These are phyloP conservation scores for Musa acuminata DNA, from an alignment of 176 grass and related monocot species.

Conservation along the genomic window DNA sequence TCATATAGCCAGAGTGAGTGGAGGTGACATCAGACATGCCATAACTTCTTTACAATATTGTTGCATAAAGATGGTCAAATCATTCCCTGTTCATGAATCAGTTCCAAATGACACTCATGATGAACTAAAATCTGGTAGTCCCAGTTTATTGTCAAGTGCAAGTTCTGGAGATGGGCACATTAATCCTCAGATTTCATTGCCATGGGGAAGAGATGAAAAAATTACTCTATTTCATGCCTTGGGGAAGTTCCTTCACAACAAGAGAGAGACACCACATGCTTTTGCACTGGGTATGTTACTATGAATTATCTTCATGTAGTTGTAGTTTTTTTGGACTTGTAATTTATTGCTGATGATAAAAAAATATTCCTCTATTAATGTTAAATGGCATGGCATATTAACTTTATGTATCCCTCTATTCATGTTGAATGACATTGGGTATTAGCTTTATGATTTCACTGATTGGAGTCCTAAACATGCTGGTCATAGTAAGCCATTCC, in stretches of 20 bases:
- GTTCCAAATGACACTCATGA: constrained; percentile 18
- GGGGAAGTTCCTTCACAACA: constrained; percentile 97
- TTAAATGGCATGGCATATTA: not conserved
- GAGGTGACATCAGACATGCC: constrained; percentile 91
- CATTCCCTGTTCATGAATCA: constrained; percentile 15
- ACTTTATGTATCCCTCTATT: no score
- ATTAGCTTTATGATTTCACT: no score
- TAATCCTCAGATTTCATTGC: constrained; percentile 30
- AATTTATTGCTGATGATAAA: not conserved
- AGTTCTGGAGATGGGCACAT: constrained; percentile 17
- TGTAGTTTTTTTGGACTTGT: not conserved
- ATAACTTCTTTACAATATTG: constrained; percentile 91
- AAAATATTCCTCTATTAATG: not conserved
- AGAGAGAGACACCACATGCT: constrained; percentile 45
- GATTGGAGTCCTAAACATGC: no score
- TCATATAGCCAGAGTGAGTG: constrained; percentile 74
- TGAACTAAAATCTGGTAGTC: constrained; percentile 18
- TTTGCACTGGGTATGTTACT: constrained; percentile 34
- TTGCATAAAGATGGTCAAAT: constrained; percentile 43
- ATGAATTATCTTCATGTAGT: constrained; percentile 8
- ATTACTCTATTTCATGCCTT: constrained; percentile 85
- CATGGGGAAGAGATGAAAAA: constrained; percentile 83
- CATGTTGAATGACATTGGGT: no score
- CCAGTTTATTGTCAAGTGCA: constrained; percentile 17
- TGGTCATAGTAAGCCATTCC: no score